phyloP scores from a whole-genome alignment of 495 filamentous ascomycete genomes.

The Lichenothelia convexa region DNA sequence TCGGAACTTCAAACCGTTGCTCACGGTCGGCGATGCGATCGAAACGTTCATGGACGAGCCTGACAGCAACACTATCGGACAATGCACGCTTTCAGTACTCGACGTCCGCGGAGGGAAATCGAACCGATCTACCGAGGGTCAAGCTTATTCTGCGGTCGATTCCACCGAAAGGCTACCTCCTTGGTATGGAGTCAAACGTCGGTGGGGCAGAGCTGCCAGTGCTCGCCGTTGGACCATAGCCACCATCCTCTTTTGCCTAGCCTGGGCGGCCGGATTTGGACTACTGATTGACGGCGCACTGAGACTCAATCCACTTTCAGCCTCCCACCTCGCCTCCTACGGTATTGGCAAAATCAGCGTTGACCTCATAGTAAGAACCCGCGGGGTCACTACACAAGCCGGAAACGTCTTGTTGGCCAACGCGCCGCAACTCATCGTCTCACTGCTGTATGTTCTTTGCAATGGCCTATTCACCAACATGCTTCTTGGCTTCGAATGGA shows the following conservation, averaged over 20 bases:
- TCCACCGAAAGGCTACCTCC: no score
- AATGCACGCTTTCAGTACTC: slow-evolving; percentile 10
- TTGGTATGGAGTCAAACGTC: no score
- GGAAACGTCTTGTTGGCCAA: slow-evolving; percentile 24
- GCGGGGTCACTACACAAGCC: no score
- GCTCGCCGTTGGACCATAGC: no score
- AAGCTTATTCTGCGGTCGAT: no score
- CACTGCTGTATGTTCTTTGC: slow-evolving; percentile 24
- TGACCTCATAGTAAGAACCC: no score
- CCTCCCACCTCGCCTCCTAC: not conserved
- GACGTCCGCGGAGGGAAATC: not conserved
- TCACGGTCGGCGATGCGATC: slow-evolving; percentile 35
- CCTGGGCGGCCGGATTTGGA: no score
- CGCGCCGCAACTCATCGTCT: slow-evolving; percentile 26
- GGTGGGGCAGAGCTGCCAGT: no score
- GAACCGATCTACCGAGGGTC: not conserved
- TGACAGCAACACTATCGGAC: not conserved
- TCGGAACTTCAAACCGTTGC: slow-evolving; percentile 18
- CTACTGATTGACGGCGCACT: no score
- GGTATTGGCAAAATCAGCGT: slow-evolving; percentile 9
- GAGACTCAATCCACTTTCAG: slow-evolving; percentile 11
- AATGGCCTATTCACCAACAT: slow-evolving; percentile 26
- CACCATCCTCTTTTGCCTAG: no score
- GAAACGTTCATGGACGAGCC: slow-evolving; percentile 24
- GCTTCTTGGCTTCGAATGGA: slow-evolving; percentile 21